These are phyloP conservation scores for Venturia oleaginea DNA, from an alignment of 2,329 filamentous ascomycete genomes.

Conservation along the genomic window DNA sequence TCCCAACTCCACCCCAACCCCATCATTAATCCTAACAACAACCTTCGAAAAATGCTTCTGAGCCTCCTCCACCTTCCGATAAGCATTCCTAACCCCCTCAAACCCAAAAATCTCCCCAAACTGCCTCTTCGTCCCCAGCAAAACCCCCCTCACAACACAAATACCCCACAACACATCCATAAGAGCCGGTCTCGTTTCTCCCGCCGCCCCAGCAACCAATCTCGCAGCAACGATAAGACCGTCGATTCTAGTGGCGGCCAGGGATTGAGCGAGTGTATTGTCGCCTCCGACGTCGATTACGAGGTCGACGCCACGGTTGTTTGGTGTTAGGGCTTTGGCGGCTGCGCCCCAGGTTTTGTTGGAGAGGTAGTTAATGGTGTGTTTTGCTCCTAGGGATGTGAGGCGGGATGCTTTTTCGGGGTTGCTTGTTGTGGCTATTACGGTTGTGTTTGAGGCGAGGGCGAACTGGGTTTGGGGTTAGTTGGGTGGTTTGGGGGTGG, in stretches of 20 bases:
- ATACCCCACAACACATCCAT: slow-evolving; percentile 41
- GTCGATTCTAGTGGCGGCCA: slow-evolving; percentile 46
- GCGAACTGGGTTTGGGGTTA: neutral
- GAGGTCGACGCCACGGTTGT: slow-evolving; percentile 41
- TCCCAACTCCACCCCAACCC: neutral
- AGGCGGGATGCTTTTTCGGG: slow-evolving; percentile 43
- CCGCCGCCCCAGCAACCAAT: slow-evolving; percentile 35
- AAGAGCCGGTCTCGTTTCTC: slow-evolving; percentile 31
- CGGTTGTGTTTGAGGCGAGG: slow-evolving; percentile 25
- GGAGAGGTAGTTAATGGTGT: slow-evolving; percentile 46
- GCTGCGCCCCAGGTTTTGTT: slow-evolving; percentile 43
- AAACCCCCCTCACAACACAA: slow-evolving; percentile 38
- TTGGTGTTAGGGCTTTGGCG: slow-evolving; percentile 38
- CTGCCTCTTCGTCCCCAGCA: slow-evolving; percentile 38
- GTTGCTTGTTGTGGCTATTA: slow-evolving; percentile 47
- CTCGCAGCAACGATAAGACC: slow-evolving; percentile 46
- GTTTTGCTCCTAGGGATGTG: slow-evolving; percentile 42
- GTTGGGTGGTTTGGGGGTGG: too few relatives aligned
- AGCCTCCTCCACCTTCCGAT: slow-evolving; percentile 37
- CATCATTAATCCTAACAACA: slow-evolving; percentile 1
- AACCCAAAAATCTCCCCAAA: slow-evolving; percentile 42
- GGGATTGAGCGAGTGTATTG: slow-evolving; percentile 43
- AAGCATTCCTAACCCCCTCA: slow-evolving; percentile 35
- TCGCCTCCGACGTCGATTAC: slow-evolving; percentile 49
- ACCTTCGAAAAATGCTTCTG: slow-evolving; percentile 13